A percentile compares a stretch with the other conserved stretches of the same genome.
phyloP scores from a whole-genome alignment of 768 basidiomycete genomes.

The Hygrophorus pudorinus region DNA sequence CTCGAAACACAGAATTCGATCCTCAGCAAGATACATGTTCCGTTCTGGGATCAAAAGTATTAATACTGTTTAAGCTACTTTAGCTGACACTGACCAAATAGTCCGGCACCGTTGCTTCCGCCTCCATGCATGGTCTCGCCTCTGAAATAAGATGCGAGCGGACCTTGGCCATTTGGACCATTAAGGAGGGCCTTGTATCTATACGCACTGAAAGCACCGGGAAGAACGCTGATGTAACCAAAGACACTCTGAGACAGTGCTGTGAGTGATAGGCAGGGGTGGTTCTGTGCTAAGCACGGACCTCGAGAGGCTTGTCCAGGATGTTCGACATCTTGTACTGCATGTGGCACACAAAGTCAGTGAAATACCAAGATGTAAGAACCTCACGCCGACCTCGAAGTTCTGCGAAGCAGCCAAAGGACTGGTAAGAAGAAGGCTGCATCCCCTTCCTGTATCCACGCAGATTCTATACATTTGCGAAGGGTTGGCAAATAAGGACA shows the following conservation, averaged over 20 bases:
- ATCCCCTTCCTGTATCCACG: conserved; percentile 70
- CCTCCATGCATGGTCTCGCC: conserved; percentile 80
- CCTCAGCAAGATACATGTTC: conserved; percentile 89
- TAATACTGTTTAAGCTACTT: not conserved
- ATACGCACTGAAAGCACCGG: conserved; percentile 89
- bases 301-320: conserved; percentile 91
- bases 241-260: conserved; percentile 51
- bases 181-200: conserved; percentile 83
- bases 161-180: conserved; percentile 80
- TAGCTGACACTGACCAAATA: conserved; percentile 41
- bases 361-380: not conserved
- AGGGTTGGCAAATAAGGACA: not conserved
- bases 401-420: conserved; percentile 91
- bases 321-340: conserved; percentile 96
- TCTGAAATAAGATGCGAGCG: conserved; percentile 88
- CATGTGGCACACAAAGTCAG: conserved; percentile 3
- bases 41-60: conserved; percentile 35
- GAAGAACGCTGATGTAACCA: conserved; percentile 80
- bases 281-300: conserved; percentile 23
- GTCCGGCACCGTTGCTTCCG: conserved; percentile 47
- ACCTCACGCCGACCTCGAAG: conserved; percentile 51
- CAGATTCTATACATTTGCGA: conserved; percentile 45
- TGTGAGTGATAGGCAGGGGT: not conserved
- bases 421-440: conserved; percentile 58
- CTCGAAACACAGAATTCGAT: conserved; percentile 89